Base-by-base conservation (phyloP, 352 stramenopile species). In the Pythium coloratum region DNA sequence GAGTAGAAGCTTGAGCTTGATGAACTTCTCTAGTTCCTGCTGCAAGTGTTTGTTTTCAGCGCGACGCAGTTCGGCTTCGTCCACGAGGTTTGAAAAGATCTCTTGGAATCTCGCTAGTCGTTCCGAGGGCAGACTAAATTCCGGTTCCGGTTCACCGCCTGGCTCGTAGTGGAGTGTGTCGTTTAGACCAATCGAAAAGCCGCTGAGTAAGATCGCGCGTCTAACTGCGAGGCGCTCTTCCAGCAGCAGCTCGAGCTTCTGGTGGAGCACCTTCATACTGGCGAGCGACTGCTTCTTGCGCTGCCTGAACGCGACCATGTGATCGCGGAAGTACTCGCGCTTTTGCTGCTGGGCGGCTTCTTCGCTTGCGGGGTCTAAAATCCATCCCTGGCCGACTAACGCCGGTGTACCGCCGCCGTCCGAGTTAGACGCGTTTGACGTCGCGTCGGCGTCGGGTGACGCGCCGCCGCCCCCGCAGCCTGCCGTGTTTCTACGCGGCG, bases 301-400 rank as follows among this genome's bases (percentile, higher is more conserved):
- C 57, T 58, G 47, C 42, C 64, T 56, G 50, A 70, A 70, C 57
- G 57, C 56, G 30, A 57, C 64, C 64, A 70, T 70, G 56, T 57
- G 54, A 4, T 65, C 64, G 42, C 64, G 64, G 33, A 65, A 58
- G 64, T 70, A 70, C 56, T 59, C 64, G 38, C 53, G 50, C 55
- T 65, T 59, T 34, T 54, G 16, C 26, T 55, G 14, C 33, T 44
- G 28, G 4, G 10, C 53, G 26, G 49, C 55, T 38, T 42, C 36
- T 14, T 42, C 36, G 36, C 10, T 42, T 14, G 36, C 36, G 7
- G 36, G 6, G 36, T 42, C 36, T 42, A 42, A 42, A 14, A 42
- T 42, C 36, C 36, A 42, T 2, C 36, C 36, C 7, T 12, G 36
- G 10, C 36, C 36, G 36, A 42, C 36, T 42, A 42, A 42, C 36